These are phyloP conservation scores for Tulasnella sp. DNA, from an alignment of 768 basidiomycete genomes.

Conservation along the genomic window DNA sequence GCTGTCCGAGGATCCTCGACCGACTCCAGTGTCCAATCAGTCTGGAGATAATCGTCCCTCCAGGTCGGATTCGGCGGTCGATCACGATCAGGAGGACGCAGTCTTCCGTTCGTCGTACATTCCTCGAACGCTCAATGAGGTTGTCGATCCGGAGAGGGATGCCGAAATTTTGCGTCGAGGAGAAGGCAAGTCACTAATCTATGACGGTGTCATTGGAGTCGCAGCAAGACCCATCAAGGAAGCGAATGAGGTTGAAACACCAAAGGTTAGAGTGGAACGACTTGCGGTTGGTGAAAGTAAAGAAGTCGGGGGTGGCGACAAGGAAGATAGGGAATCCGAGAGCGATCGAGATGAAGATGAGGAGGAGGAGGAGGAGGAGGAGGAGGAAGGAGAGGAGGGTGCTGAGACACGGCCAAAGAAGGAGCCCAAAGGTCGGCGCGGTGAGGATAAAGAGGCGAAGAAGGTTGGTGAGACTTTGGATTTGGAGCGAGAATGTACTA, in stretches of 20 bases:
- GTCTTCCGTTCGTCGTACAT: constrained; percentile 91
- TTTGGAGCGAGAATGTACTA: constrained; percentile 29
- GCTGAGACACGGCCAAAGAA: constrained; percentile 45
- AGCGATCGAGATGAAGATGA: not conserved
- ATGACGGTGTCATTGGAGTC: constrained; percentile 78
- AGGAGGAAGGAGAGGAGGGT: constrained; percentile 33
- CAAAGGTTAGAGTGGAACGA: constrained; percentile 30
- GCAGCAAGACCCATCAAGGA: constrained; percentile 36
- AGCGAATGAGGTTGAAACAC: constrained; percentile 27
- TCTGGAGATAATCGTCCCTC: not conserved
- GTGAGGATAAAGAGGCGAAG: constrained; percentile 88
- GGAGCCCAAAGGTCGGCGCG: constrained; percentile 78
- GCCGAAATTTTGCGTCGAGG: constrained; percentile 70
- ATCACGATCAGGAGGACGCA: constrained; percentile 66
- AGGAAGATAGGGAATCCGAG: not conserved
- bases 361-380: constrained; percentile 31
- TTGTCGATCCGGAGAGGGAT: constrained; percentile 93
- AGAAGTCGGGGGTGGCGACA: constrained; percentile 30
- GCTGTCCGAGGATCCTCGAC: not conserved
- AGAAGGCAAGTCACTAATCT: constrained; percentile 72
- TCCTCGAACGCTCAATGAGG: constrained; percentile 85
- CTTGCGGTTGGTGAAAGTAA: constrained; percentile 41
- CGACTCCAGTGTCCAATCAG: not conserved
- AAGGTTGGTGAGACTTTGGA: constrained; percentile 52
- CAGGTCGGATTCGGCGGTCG: not conserved